phyloP scores from a whole-genome alignment of 2,329 filamentous ascomycete genomes.

The Grosmannia clavigera region DNA sequence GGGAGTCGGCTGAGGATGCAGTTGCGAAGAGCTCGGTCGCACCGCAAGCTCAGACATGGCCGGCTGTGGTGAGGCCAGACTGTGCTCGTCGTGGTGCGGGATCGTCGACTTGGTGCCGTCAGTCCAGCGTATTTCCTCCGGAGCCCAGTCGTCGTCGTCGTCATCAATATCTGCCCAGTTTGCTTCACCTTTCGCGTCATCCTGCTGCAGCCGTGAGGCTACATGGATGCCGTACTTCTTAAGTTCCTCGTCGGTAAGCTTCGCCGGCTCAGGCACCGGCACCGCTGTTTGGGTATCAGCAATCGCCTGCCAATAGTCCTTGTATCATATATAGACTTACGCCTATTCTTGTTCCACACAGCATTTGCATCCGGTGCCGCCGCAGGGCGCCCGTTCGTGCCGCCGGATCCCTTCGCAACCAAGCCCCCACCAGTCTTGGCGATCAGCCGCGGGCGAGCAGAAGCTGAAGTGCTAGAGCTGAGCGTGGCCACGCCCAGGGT shows the following conservation, averaged over 20 bases:
- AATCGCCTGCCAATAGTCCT: not conserved
- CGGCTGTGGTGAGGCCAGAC: not conserved
- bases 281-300: slow-evolving; percentile 30
- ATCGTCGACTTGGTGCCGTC: slow-evolving; percentile 76
- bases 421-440: slow-evolving; percentile 51
- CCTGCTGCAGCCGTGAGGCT: slow-evolving; percentile 63
- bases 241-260: slow-evolving; percentile 77
- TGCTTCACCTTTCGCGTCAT: slow-evolving; percentile 57
- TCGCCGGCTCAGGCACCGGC: slow-evolving; percentile 59
- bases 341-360: slow-evolving; percentile 84
- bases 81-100: slow-evolving; percentile 45
- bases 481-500: slow-evolving; percentile 29
- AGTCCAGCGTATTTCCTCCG: slow-evolving; percentile 76
- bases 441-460: slow-evolving; percentile 56
- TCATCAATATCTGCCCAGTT: slow-evolving; percentile 90
- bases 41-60: not conserved
- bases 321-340: slow-evolving; percentile 34
- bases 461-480: slow-evolving; percentile 31
- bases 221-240: slow-evolving; percentile 81
- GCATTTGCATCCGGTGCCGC: slow-evolving; percentile 57
- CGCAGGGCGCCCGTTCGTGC: slow-evolving; percentile 44
- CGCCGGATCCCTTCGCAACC: slow-evolving; percentile 31
- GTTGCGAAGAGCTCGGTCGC: not conserved
- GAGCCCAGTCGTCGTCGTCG: slow-evolving; percentile 78
- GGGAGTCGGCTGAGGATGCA: not conserved